Percentiles rank a stretch among this genome's conserved stretches.
Conservation (phyloP, 441 rosid species). For the Syzygium syzygioides region DNA sequence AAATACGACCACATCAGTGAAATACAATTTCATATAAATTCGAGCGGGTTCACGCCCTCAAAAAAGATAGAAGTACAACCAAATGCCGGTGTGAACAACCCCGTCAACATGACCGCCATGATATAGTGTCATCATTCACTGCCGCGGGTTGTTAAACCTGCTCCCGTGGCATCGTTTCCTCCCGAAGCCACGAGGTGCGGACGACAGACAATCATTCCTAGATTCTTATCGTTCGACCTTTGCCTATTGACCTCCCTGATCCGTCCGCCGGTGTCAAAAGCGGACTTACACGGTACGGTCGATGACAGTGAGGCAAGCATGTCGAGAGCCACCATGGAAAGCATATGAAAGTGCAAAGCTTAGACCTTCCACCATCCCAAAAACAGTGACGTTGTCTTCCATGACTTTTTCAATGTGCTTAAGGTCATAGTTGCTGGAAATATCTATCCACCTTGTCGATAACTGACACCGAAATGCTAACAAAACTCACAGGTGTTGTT, state of each 20-base stretch:
- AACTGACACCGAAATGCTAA: not conserved
- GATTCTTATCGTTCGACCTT: not conserved
- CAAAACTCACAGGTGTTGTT: not conserved
- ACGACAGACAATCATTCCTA: not conserved
- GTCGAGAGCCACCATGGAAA: not conserved
- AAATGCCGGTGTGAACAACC: not conserved
- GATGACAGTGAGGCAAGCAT: not conserved
- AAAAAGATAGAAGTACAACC: not conserved
- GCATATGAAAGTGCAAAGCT: not conserved
- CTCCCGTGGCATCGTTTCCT: not conserved
- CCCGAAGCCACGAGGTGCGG: not conserved
- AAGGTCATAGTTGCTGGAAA: not conserved
- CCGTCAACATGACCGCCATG: not conserved
- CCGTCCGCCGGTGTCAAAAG: not conserved
- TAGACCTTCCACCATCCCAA: not conserved
- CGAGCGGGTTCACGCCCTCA: fast-evolving
- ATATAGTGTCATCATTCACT: not conserved
- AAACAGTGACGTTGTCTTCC: not conserved
- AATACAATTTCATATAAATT: not conserved
- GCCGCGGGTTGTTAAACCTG: not conserved
- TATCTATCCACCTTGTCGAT: not conserved
- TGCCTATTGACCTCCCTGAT: not conserved
- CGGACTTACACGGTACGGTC: not conserved
- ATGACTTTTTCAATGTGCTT: not conserved
- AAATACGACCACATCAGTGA: fast-evolving